Conservation (phyloP, 1,139 yeast genomes). For the Protomyces inouyei region DNA sequence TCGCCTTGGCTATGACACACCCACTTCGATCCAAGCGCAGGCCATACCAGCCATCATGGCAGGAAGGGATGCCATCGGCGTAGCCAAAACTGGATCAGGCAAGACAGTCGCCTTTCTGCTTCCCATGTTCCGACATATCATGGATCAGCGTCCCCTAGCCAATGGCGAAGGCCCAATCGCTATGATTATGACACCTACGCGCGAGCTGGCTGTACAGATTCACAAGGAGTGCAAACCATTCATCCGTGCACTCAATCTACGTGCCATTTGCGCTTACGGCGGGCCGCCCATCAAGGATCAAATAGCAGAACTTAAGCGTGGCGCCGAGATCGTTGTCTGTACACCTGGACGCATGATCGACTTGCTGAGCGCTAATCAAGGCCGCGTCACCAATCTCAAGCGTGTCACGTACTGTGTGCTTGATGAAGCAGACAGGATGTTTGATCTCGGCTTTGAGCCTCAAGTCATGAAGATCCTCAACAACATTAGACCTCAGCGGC, state of each 20-base stretch:
- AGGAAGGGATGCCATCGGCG: slow-evolving; percentile 86
- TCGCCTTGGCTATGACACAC: slow-evolving; percentile 52
- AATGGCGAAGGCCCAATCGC: slow-evolving; percentile 72
- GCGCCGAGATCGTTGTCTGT: slow-evolving; percentile 78
- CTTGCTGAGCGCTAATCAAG: slow-evolving; percentile 74
- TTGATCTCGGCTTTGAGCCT: slow-evolving; percentile 97
- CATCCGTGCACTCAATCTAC: slow-evolving; percentile 47
- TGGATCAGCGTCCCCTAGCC: slow-evolving; percentile 57
- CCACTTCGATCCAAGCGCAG: slow-evolving; percentile 88
- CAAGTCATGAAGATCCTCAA: slow-evolving; percentile 79
- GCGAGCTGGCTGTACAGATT: slow-evolving; percentile 88
- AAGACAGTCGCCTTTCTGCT: slow-evolving; percentile 83
- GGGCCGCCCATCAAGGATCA: slow-evolving; percentile 82
- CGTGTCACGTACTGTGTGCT: slow-evolving; percentile 76
- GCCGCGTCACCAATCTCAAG: slow-evolving; percentile 64
- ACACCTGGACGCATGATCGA: slow-evolving; percentile 97
- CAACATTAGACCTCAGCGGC: slow-evolving; percentile 79
- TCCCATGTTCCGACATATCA: slow-evolving; percentile 78
- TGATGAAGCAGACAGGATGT: slow-evolving; percentile 96
- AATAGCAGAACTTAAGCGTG: slow-evolving; percentile 71
- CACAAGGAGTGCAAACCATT: slow-evolving; percentile 62
- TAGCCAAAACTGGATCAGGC: slow-evolving; percentile 96
- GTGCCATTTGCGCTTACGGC: slow-evolving; percentile 85
- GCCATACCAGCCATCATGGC: slow-evolving; percentile 87
- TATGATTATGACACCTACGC: slow-evolving; percentile 78